Evolutionary conservation across 1,284 basidiomycete species (phyloP).

Genomic region (Tilletia setariae): DNA sequence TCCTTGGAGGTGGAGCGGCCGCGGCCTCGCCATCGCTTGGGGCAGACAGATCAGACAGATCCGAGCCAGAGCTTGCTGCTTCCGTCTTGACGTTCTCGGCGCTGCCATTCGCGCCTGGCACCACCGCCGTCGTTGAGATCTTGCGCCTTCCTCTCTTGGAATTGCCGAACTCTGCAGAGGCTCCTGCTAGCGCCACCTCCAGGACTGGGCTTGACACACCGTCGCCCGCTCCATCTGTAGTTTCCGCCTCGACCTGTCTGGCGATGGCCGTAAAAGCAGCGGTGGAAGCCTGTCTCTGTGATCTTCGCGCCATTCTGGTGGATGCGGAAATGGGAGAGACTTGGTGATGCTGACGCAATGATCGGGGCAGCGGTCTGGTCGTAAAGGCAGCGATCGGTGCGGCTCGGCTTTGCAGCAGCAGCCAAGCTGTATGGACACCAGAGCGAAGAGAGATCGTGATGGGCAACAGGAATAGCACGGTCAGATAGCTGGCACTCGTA

Average conservation of each 20-base stretch:
- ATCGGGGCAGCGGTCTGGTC: too few species aligned
- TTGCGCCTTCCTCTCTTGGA: neutral
- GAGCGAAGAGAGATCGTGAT: too few species aligned
- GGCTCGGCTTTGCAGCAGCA: too few species aligned
- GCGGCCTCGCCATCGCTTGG: neutral
- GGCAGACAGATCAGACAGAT: neutral
- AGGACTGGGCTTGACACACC: neutral
- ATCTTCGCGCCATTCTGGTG: too few species aligned
- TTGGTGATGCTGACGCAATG: too few species aligned
- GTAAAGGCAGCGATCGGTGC: too few species aligned
- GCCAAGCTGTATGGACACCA: too few species aligned
- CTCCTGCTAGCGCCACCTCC: neutral
- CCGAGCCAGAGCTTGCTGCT: neutral
- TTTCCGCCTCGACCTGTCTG: neutral
- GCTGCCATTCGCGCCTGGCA: neutral
- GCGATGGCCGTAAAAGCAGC: constrained; percentile 12
- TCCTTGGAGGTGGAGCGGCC: neutral
- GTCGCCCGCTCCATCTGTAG: neutral
- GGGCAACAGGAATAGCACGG: too few species aligned
- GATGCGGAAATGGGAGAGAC: too few species aligned
- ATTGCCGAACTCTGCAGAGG: neutral
- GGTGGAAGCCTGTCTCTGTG: constrained; percentile 8
- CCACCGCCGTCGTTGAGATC: neutral
- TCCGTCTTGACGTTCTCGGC: neutral
- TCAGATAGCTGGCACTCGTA: too few species aligned